phyloP scores from a whole-genome alignment of 2,329 filamentous ascomycete species.

The Talaromyces sp. region DNA sequence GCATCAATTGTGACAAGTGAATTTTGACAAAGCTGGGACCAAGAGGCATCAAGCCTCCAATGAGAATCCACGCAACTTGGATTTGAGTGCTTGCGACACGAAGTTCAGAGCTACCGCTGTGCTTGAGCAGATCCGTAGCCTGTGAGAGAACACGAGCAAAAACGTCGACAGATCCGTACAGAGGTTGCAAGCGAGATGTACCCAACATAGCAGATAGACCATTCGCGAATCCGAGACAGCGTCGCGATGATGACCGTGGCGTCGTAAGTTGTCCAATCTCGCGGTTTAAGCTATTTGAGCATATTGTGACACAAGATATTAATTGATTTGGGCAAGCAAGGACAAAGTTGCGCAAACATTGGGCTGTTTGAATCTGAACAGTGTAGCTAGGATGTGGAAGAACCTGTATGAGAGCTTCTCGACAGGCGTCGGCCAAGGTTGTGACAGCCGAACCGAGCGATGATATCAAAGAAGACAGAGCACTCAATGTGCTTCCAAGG shows the following conservation, averaged over 20 bases:
- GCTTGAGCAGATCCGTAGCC: constrained; percentile 88
- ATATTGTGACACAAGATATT: constrained; percentile 85
- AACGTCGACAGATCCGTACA: constrained; percentile 93
- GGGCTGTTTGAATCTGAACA: constrained; percentile 84
- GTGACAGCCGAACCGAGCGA: constrained; percentile 79
- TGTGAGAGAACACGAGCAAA: constrained; percentile 88
- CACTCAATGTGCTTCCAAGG: constrained; percentile 72
- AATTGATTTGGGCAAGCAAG: constrained; percentile 90
- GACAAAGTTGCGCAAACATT: constrained; percentile 81
- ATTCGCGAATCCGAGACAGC: constrained; percentile 87
- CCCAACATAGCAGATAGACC: constrained; percentile 87
- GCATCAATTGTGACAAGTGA: constrained; percentile 84
- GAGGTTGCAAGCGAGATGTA: constrained; percentile 78
- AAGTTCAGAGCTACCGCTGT: constrained; percentile 84
- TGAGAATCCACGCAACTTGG: constrained; percentile 95
- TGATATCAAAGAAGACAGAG: constrained; percentile 72
- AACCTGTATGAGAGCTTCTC: constrained; percentile 84
- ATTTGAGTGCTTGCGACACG: constrained; percentile 91
- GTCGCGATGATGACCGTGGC: constrained; percentile 71
- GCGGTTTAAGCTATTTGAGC: constrained; percentile 89
- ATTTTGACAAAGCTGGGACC: constrained; percentile 99
- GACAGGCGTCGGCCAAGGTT: constrained; percentile 73
- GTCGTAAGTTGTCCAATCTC: constrained; percentile 75
- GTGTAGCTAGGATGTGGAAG: constrained; percentile 94
- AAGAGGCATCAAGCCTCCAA: constrained; percentile 92